Percentiles rank a stretch among this genome's conserved stretches.
phyloP scores from a whole-genome alignment of 331 rosid species.

The Acacia concinna region DNA sequence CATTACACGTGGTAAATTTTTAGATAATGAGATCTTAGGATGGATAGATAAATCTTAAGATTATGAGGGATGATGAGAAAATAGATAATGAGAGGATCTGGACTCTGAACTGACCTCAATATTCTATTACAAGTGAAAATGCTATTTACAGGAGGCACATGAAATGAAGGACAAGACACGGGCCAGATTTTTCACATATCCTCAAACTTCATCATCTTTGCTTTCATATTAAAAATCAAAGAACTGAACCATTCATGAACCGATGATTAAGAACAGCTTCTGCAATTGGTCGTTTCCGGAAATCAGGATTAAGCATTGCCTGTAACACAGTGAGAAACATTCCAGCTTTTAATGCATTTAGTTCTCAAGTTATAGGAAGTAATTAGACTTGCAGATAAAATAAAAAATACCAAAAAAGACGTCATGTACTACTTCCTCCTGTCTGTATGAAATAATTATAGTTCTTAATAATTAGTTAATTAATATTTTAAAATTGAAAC shows the following conservation, averaged over 20 bases:
- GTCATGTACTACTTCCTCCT: neutral
- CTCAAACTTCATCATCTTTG: neutral
- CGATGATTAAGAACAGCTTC: constrained; percentile 78
- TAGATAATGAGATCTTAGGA: too few relatives aligned
- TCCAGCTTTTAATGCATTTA: neutral
- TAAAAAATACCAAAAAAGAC: neutral
- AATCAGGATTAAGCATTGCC: constrained; percentile 91
- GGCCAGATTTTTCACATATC: constrained; percentile 1
- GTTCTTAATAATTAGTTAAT: neutral
- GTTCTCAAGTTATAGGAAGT: neutral
- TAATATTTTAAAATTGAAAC: too few relatives aligned
- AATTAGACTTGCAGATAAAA: neutral
- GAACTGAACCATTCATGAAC: constrained; percentile 54
- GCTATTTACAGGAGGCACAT: constrained; percentile 21
- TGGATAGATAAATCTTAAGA: too few relatives aligned
- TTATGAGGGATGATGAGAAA: too few relatives aligned
- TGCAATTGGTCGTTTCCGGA: constrained; percentile 75
- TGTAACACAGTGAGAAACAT: constrained; percentile 47
- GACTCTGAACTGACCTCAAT: neutral
- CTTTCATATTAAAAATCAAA: constrained; percentile 42
- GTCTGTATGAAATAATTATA: neutral
- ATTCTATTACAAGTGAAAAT: neutral
- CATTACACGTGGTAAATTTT: too few relatives aligned
- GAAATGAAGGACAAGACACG: neutral
- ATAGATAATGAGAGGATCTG: too few relatives aligned